Evolutionary conservation across 768 basidiomycete genomes (phyloP).

Genomic region (Kwoniella dendrophila): DNA sequence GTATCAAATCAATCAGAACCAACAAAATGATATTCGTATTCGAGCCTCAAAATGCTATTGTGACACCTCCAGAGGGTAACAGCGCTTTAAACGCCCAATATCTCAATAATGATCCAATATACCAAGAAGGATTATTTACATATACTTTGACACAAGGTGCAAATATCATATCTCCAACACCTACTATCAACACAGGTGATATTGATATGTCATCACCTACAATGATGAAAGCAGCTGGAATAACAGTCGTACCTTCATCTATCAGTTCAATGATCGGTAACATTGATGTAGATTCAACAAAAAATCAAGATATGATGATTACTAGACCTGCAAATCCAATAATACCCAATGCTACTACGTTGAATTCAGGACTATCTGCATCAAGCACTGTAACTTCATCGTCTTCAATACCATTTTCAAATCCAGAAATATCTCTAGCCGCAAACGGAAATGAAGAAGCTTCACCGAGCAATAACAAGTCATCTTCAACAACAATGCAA

Average conservation of each 20-base stretch:
- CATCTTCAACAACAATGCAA: neutral
- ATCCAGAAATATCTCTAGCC: too few relatives aligned
- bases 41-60: neutral
- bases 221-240: too few relatives aligned
- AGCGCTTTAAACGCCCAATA: neutral
- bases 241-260: neutral
- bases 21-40: conserved; percentile 22
- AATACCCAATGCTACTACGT: too few relatives aligned
- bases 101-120: neutral
- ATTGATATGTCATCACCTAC: neutral
- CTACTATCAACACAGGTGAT: neutral
- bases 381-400: too few relatives aligned
- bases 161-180: conserved; percentile 8
- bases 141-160: conserved; percentile 12
- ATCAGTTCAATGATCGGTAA: neutral
- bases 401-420: neutral
- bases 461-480: too few relatives aligned
- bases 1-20: neutral
- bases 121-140: neutral
- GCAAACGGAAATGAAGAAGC: neutral
- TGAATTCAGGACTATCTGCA: too few relatives aligned
- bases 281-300: neutral
- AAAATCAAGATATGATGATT: conserved; percentile 7
- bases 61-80: neutral
- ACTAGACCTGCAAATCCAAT: conserved; percentile 6